Percentiles rank a stretch among this genome's conserved stretches.
These are phyloP conservation scores for Thraustochytrium sp. DNA, from an alignment of 352 stramenopile genomes.

Conservation along the genomic window DNA sequence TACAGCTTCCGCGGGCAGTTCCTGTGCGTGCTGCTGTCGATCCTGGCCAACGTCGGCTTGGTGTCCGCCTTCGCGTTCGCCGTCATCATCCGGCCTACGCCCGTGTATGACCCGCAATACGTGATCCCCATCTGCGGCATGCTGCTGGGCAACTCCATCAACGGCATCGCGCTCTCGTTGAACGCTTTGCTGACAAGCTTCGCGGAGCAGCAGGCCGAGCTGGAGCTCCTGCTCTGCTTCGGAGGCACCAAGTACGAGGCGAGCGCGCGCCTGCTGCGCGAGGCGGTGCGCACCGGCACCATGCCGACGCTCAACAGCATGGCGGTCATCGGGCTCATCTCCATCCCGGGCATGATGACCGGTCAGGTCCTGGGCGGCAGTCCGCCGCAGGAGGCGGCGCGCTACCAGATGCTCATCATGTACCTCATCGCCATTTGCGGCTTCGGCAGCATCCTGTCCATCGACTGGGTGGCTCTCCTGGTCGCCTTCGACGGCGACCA, in stretches of 20 bases:
- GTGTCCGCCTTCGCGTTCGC: constrained; percentile 55
- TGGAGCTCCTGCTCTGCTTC: constrained; percentile 60
- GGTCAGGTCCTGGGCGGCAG: constrained; percentile 64
- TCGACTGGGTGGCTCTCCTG: constrained; percentile 52
- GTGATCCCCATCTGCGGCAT: constrained; percentile 64
- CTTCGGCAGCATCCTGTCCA: constrained; percentile 51
- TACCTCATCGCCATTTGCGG: constrained; percentile 59
- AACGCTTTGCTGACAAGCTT: constrained; percentile 56
- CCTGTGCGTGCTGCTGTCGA: not conserved
- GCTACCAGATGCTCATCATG: constrained; percentile 67
- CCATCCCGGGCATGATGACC: constrained; percentile 66
- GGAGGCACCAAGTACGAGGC: constrained; percentile 57
- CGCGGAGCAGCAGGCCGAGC: constrained; percentile 54
- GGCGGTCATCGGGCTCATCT: constrained; percentile 62
- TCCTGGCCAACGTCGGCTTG: not conserved
- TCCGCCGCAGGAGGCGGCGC: constrained; percentile 55
- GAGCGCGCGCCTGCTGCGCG: constrained; percentile 50
- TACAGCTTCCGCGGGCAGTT: constrained; percentile 14
- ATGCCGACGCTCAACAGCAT: constrained; percentile 62
- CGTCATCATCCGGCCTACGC: constrained; percentile 54
- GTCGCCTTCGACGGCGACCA: constrained; percentile 58
- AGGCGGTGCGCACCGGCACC: constrained; percentile 52
- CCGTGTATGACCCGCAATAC: constrained; percentile 59
- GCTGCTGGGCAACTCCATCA: constrained; percentile 64
- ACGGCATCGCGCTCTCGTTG: constrained; percentile 54